Percentiles rank a stretch among this genome's conserved stretches.
Conservation (phyloP, 2,329 filamentous ascomycete species). For the Metarhizium guizhouense region DNA sequence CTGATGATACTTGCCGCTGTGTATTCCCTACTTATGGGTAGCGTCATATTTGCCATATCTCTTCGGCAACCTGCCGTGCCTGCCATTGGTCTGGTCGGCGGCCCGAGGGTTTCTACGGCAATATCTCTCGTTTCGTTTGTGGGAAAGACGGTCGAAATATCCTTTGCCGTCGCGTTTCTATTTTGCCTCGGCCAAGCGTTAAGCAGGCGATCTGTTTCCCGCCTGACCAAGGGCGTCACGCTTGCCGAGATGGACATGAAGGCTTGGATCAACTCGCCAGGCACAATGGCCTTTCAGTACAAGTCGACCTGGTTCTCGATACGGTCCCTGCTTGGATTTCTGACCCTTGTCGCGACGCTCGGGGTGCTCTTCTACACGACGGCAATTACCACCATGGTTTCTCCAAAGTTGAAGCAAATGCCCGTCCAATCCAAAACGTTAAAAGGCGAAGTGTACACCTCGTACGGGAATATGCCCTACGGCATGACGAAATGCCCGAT, state of each 20-base stretch:
- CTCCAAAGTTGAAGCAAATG: constrained; percentile 56
- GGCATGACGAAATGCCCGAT: constrained; percentile 49
- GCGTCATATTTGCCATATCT: constrained; percentile 56
- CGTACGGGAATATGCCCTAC: constrained; percentile 55
- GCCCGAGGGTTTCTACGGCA: constrained; percentile 52
- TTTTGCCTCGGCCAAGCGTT: constrained; percentile 66
- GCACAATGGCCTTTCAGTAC: constrained; percentile 18
- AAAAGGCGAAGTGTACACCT: constrained; percentile 46
- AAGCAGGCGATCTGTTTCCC: constrained; percentile 54
- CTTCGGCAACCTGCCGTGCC: constrained; percentile 31
- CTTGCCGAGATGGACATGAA: constrained; percentile 73
- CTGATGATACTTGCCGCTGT: constrained; percentile 43
- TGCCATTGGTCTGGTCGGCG: too few species aligned
- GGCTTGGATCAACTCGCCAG: constrained; percentile 64
- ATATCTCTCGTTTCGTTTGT: constrained; percentile 58
- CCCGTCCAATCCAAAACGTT: constrained; percentile 34
- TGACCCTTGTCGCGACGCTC: constrained; percentile 42
- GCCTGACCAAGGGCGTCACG: constrained; percentile 54
- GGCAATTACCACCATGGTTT: constrained; percentile 65
- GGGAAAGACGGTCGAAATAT: constrained; percentile 69
- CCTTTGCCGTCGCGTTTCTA: constrained; percentile 70
- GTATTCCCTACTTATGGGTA: constrained; percentile 53
- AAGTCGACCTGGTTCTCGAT: too few species aligned
- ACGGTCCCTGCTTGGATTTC: constrained; percentile 41
- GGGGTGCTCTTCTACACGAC: constrained; percentile 67